Conservation (phyloP, 345 rosid genomes). For the Gossypium herbaceum region DNA sequence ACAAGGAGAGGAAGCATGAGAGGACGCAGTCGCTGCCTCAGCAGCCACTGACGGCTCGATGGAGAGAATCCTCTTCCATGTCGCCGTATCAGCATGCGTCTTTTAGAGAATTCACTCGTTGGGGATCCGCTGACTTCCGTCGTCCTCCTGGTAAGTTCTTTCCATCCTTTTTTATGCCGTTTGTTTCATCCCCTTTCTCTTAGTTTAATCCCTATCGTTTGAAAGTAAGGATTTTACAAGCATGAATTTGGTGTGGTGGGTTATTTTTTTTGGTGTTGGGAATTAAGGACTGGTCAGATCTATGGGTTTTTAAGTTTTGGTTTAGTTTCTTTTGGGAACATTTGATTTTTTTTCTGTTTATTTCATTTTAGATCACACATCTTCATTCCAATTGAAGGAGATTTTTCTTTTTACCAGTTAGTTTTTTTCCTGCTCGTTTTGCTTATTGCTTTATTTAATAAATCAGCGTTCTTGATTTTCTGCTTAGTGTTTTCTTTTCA, state of each 20-base stretch:
- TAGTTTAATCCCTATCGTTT: background rate
- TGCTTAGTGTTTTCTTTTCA: background rate
- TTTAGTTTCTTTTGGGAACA: background rate
- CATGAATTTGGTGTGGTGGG: background rate
- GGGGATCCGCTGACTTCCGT: conserved; percentile 73
- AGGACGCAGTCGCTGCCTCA: conserved; percentile 45
- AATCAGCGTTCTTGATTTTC: background rate
- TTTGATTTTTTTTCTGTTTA: background rate
- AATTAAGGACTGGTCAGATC: conserved; percentile 2
- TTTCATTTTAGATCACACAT: background rate
- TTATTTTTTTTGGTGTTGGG: background rate
- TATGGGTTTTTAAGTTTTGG: background rate
- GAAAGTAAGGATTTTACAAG: background rate
- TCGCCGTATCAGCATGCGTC: conserved; percentile 44
- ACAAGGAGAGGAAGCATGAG: conserved; percentile 85
- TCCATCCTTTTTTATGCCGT: background rate
- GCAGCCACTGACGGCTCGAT: conserved; percentile 41
- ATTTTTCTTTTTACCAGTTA: background rate
- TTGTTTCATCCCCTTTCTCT: background rate
- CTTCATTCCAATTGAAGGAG: background rate
- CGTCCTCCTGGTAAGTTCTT: conserved; percentile 57
- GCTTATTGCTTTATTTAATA: background rate
- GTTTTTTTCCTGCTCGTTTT: background rate
- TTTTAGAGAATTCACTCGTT: conserved; percentile 52
- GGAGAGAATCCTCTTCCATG: conserved; percentile 57